These are phyloP conservation scores for Fusarium paranaense DNA, from an alignment of 2,329 filamentous ascomycete genomes.

Conservation along the genomic window DNA sequence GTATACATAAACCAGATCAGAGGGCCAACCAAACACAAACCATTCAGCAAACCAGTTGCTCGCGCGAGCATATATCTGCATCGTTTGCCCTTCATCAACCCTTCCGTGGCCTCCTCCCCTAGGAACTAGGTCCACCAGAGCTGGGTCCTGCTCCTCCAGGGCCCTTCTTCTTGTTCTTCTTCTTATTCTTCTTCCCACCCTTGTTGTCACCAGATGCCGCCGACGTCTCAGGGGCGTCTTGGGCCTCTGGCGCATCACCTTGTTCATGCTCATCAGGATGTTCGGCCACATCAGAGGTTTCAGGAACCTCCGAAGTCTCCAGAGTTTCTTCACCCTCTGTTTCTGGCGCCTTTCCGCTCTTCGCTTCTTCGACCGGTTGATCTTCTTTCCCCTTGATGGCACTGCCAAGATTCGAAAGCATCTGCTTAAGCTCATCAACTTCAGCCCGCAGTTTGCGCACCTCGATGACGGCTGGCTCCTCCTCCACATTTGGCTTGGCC, in stretches of 20 bases:
- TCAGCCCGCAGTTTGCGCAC: conserved; percentile 69
- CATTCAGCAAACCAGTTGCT: background rate
- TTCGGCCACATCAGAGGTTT: conserved; percentile 24
- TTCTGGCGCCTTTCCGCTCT: conserved; percentile 17
- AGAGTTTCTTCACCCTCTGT: conserved; percentile 10
- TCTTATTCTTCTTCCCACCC: conserved; percentile 40
- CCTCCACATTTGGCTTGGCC: conserved; percentile 85
- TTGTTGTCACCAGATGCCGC: conserved; percentile 31
- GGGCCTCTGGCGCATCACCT: conserved; percentile 8
- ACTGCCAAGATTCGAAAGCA: conserved; percentile 54
- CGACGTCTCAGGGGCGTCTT: conserved; percentile 19
- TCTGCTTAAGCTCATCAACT: conserved; percentile 65
- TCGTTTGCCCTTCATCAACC: background rate
- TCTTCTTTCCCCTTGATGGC: conserved; percentile 31
- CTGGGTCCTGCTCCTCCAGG: conserved; percentile 6
- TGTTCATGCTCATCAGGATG: conserved; percentile 24
- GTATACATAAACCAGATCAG: background rate
- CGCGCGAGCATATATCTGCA: background rate
- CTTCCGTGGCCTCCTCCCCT: conserved; percentile 3
- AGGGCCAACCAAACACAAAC: background rate
- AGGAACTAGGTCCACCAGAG: conserved; percentile 23
- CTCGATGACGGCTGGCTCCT: conserved; percentile 81
- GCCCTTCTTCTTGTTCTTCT: conserved; percentile 44
- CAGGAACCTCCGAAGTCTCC: conserved; percentile 24
- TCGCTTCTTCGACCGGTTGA: background rate